These are phyloP conservation scores for Psidium guajava DNA, from an alignment of 345 rosid genomes.

Conservation along the genomic window DNA sequence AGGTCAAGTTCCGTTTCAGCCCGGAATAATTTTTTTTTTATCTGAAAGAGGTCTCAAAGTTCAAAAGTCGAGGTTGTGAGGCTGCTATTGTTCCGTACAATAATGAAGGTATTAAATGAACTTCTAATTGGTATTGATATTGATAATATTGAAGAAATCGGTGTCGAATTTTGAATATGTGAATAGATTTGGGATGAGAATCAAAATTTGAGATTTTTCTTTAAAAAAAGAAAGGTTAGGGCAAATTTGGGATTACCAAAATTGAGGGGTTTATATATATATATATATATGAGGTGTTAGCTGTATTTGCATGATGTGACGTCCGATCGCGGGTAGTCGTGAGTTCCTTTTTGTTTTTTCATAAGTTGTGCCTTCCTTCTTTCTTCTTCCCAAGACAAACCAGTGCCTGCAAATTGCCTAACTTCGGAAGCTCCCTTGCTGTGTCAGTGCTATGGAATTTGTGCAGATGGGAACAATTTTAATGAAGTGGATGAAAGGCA, in stretches of 20 bases:
- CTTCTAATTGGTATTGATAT: too few relatives aligned
- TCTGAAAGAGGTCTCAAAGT: background rate
- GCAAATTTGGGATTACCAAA: fast-evolving
- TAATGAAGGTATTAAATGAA: too few relatives aligned
- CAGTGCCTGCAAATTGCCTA: background rate
- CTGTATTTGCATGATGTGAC: background rate
- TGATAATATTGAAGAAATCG: background rate
- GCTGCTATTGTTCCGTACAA: too few relatives aligned
- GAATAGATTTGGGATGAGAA: fast-evolving
- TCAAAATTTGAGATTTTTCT: background rate
- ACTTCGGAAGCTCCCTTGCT: background rate
- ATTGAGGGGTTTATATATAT: too few relatives aligned
- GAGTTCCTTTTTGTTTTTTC: background rate
- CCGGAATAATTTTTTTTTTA: background rate
- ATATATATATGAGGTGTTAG: too few relatives aligned
- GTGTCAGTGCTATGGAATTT: background rate
- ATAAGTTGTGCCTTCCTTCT: background rate
- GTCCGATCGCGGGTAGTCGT: background rate
- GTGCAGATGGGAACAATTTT: background rate
- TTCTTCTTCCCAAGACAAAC: background rate
- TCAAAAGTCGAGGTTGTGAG: background rate
- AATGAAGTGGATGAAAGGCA: background rate
- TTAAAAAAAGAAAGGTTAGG: background rate
- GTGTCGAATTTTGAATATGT: fast-evolving
- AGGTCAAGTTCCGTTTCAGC: background rate